These are phyloP conservation scores for Asterophora lycoperdoides DNA, from an alignment of 768 basidiomycete genomes.

Conservation along the genomic window DNA sequence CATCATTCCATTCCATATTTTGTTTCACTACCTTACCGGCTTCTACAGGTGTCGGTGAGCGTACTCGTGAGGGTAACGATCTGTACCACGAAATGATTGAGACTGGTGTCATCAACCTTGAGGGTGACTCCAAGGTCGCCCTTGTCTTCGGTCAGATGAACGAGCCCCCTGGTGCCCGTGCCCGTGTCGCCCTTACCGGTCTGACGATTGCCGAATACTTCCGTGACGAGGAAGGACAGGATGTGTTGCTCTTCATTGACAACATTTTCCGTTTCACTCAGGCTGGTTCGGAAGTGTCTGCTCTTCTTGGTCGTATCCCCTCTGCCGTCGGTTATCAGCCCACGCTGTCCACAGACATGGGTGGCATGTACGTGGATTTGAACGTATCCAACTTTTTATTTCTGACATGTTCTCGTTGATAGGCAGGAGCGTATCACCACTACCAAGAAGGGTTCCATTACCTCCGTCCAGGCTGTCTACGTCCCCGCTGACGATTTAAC, in stretches of 20 bases:
- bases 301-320: conserved; percentile 98
- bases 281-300: conserved; percentile 99
- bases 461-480: conserved; percentile 99
- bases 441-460: conserved; percentile 99
- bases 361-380: conserved; percentile 77
- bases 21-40: neutral
- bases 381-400: conserved; percentile 1
- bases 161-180: conserved; percentile 99
- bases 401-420: conserved; percentile 7
- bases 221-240: conserved; percentile 99
- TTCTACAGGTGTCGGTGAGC: conserved; percentile 90
- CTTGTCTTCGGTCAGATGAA: conserved; percentile 99
- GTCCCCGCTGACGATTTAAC: conserved; percentile 99
- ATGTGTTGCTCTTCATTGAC: conserved; percentile 99
- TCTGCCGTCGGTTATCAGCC: conserved; percentile 99
- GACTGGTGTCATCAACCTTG: conserved; percentile 99
- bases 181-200: conserved; percentile 99
- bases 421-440: conserved; percentile 99
- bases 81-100: conserved; percentile 99
- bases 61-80: conserved; percentile 99
- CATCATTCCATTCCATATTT: conserved; percentile 9
- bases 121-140: conserved; percentile 99
- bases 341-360: conserved; percentile 99
- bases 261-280: conserved; percentile 99
- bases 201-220: conserved; percentile 99